phyloP scores from a whole-genome alignment of 176 grass and related monocot species.

The Aegilops umbellulata region DNA sequence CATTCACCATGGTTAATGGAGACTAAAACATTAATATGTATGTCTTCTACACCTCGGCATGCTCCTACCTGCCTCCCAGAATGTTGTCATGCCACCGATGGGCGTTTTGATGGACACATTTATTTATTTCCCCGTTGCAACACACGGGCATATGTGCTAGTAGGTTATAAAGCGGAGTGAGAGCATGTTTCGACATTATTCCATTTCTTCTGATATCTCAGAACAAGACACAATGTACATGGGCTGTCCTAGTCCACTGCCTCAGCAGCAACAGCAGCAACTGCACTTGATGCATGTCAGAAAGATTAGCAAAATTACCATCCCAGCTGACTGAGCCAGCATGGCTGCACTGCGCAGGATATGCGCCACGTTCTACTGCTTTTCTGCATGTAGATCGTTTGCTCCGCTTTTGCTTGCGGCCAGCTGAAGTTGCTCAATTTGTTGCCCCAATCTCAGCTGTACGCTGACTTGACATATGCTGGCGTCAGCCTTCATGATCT shows the following conservation, averaged over 20 bases:
- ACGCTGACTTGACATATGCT: conserved; percentile 85
- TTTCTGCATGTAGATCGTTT: conserved; percentile 16
- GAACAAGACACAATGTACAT: conserved; percentile 14
- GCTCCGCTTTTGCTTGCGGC: conserved; percentile 7
- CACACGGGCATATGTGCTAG: no score
- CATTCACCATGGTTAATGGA: no score
- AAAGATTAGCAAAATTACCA: conserved; percentile 16
- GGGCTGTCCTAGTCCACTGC: conserved; percentile 10
- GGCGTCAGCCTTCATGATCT: conserved; percentile 64
- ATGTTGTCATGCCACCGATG: no score
- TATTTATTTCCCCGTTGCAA: no score
- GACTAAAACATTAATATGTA: no score
- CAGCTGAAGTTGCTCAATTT: conserved; percentile 57
- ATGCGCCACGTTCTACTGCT: background rate
- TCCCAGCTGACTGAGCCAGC: background rate
- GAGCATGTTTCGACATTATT: conserved; percentile 11
- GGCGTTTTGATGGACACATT: no score
- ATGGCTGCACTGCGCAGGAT: background rate
- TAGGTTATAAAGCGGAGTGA: no score
- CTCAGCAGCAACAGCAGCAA: conserved; percentile 19
- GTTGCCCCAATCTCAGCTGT: conserved; percentile 71
- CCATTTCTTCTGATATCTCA: background rate
- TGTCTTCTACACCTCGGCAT: no score
- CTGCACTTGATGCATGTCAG: background rate
- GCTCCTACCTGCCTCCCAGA: no score